Evolutionary conservation across 169 alveolate genomes (phyloP), one percentile per base, ranked within the genome.

Genomic region (Neospora caninum): DNA sequence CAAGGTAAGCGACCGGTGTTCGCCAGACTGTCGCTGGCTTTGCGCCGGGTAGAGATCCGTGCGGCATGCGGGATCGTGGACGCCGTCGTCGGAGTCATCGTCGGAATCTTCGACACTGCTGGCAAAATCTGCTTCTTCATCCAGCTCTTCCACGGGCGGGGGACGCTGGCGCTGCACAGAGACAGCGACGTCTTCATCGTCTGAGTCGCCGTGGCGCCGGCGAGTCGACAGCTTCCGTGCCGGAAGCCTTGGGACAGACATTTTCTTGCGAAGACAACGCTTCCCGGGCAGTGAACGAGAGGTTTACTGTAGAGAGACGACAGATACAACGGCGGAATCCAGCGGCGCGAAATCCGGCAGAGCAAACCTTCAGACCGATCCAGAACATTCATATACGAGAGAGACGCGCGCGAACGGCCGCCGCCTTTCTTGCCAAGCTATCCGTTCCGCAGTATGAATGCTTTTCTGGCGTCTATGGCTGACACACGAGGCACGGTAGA

Each of bases 121-220:
- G 1, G 73, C 1, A 9, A 16, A 22, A 9, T 64, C 73, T 27
- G n/a, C 31, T 22, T 27, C n/a, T 27, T 22, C 73, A 1, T 64
- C 34, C 25, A 10, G 7, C 34, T 64, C 73, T 22, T 6, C 31
- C 25, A 27, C 73, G 73, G 73, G n/a, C 31, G 73, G 4, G 13
- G 58, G 58, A 4, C 58, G 58, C 13, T 13, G 58, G 22, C 13
- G 58, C 58, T 49, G 58, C 58, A 49, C 73, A 4, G 34, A 64
- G 31, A 29, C 31, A 29, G 73, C 16, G 58, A 64, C 4, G 31
- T 78, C 39, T 43, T 78, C 86, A 16, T 78, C 86, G 42, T n/a
- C 42, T 9, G 49, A 78, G 86, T 78, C 86, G 45, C 86, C 86
- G 42, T 78, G 86, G n/a, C 86, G 86, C 86, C 86, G 86, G 86